phyloP scores from a whole-genome alignment of 1,284 basidiomycete genomes.

The Ustilago vetiveriae region DNA sequence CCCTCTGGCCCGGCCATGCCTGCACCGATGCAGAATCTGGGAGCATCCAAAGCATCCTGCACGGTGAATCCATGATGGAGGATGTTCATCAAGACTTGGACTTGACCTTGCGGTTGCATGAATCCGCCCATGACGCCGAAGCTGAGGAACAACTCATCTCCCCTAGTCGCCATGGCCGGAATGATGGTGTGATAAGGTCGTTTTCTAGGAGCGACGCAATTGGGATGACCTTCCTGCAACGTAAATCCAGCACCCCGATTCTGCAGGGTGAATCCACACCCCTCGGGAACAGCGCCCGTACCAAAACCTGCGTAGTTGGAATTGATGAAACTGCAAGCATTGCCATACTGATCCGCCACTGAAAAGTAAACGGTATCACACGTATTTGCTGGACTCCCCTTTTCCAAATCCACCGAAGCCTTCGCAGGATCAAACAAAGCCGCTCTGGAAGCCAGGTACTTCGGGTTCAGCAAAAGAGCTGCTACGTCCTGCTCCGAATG shows the following conservation, averaged over 20 bases:
- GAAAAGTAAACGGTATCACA: conserved; percentile 95
- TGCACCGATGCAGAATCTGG: conserved; percentile 92
- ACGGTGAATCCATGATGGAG: conserved; percentile 81
- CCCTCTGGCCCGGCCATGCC: conserved; percentile 76
- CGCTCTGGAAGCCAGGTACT: conserved; percentile 83
- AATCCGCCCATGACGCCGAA: conserved; percentile 91
- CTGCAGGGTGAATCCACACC: conserved; percentile 94
- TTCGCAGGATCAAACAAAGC: conserved; percentile 78
- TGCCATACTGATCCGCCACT: conserved; percentile 77
- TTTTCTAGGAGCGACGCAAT: conserved; percentile 75
- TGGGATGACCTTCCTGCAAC: conserved; percentile 82
- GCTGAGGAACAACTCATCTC: conserved; percentile 83
- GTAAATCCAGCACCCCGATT: conserved; percentile 89
- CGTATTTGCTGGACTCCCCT: conserved; percentile 80
- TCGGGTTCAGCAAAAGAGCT: conserved; percentile 69
- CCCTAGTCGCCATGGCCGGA: conserved; percentile 84
- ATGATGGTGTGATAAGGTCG: conserved; percentile 96
- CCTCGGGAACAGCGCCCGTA: conserved; percentile 80
- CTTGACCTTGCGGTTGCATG: conserved; percentile 92
- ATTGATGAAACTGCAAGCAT: conserved; percentile 93
- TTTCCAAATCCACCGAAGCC: conserved; percentile 75
- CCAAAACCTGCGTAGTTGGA: conserved; percentile 78
- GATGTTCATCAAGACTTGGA: conserved; percentile 91
- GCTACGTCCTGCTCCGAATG: conserved; percentile 75
- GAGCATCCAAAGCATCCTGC: conserved; percentile 76